These are phyloP conservation scores for Podospora appendiculata DNA, from an alignment of 495 filamentous ascomycete genomes.

Conservation along the genomic window DNA sequence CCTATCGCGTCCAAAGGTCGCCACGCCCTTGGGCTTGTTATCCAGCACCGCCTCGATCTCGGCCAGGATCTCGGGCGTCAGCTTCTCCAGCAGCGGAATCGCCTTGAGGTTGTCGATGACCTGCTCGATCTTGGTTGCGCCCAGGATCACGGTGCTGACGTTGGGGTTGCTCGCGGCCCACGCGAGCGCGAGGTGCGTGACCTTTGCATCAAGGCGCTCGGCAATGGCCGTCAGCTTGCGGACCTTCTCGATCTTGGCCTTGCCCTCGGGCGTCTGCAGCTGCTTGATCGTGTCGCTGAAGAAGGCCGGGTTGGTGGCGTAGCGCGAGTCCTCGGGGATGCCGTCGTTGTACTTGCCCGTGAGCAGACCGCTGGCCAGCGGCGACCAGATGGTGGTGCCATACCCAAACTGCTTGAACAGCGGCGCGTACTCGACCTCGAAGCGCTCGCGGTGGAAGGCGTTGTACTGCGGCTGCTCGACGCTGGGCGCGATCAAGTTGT, in stretches of 20 bases:
- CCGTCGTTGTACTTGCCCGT: conserved; percentile 77
- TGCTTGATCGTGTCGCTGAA: conserved; percentile 29
- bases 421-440: conserved; percentile 66
- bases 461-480: conserved; percentile 87
- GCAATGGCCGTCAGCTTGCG: conserved; percentile 50
- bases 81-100: conserved; percentile 51
- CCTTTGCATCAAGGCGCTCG: conserved; percentile 53
- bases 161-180: conserved; percentile 75
- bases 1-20: conserved; percentile 13
- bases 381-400: conserved; percentile 66
- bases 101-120: conserved; percentile 60
- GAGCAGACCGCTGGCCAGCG: conserved; percentile 60
- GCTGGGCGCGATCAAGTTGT: conserved; percentile 71
- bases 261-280: conserved; percentile 21
- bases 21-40: conserved; percentile 20
- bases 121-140: conserved; percentile 65
- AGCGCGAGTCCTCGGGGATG: conserved; percentile 49
- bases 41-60: conserved; percentile 53
- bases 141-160: conserved; percentile 64
- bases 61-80: conserved; percentile 59
- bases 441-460: conserved; percentile 62
- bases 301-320: conserved; percentile 38
- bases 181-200: conserved; percentile 57
- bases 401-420: conserved; percentile 56
- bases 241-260: conserved; percentile 38